Evolutionary conservation across 306 rosid species (phyloP).

Genomic region (Gastrolobium bilobum): DNA sequence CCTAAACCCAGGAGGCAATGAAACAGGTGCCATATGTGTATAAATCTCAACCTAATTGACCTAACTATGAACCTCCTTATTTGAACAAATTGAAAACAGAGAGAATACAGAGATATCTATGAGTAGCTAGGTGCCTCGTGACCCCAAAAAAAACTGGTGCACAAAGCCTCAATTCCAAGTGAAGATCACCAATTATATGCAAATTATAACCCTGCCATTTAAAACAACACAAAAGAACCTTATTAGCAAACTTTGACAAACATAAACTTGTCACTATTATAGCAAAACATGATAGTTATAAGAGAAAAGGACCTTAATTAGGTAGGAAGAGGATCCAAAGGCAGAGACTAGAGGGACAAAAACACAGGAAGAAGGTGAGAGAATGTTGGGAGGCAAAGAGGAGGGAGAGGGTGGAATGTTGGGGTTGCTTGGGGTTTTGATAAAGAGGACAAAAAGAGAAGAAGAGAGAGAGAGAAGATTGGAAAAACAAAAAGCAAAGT

Average conservation of each 20-base stretch:
- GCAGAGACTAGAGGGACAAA: conserved; percentile 16
- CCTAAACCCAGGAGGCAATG: conserved; percentile 97
- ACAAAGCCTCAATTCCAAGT: conserved; percentile 50
- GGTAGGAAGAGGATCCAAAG: conserved; percentile 44
- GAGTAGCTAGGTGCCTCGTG: conserved; percentile 33
- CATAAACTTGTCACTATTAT: background rate
- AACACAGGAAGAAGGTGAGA: conserved; percentile 36
- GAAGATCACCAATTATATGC: background rate
- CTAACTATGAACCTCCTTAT: conserved; percentile 36
- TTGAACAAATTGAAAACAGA: conserved; percentile 32
- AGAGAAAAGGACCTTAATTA: conserved; percentile 42
- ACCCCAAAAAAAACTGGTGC: conserved; percentile 25
- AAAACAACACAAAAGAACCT: background rate
- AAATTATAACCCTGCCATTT: conserved; percentile 28
- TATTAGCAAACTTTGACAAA: conserved; percentile 9
- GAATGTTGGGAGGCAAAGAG: conserved; percentile 42
- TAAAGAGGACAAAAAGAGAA: conserved; percentile 77
- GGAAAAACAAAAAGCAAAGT: conserved; percentile 47
- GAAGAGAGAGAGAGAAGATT: conserved; percentile 27
- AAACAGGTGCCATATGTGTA: conserved; percentile 84
- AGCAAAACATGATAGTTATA: background rate
- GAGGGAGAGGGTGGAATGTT: conserved; percentile 55
- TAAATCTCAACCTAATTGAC: background rate
- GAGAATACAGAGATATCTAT: background rate
- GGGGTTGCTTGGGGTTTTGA: conserved; percentile 82